Evolutionary conservation across 495 filamentous ascomycete genomes (phyloP), one percentile per base, ranked within the genome.

Genomic region (Sabuloglossum arenarium): DNA sequence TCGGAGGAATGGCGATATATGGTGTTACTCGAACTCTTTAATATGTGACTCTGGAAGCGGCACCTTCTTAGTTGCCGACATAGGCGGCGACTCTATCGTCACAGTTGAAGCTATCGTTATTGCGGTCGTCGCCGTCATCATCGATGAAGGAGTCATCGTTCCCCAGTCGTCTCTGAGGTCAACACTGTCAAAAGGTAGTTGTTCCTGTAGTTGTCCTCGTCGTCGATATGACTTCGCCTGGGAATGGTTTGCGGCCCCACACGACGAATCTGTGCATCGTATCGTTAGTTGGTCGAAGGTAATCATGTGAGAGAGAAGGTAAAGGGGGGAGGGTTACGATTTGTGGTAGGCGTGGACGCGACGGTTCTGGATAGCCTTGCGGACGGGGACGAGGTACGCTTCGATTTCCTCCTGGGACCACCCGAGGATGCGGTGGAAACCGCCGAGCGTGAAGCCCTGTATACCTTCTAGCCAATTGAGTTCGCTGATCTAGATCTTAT

Each of bases 381-480:
- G 61, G 14, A 76, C 63, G 51, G 67, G 61, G 2, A 65, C 64
- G 30, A 73, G 46, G 14, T 69, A 69, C 25, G 43, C 30, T 56
- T 73, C 67, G 29, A 75, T 68, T 53, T 75, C 69, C 19, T 66
- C 62, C 55, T 66, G 66, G 10, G 63, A 59, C 74, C 72, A 77
- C 1, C 64, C 67, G 25, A 75, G 60, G 0, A 63, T 65, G 43
- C 67, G 61, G 23, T 66, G 68, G 52, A 70, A 69, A n/a, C 66
- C 54, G 32, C 64, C 71, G 47, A 71, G 28, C 21, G 63, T 68
- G 30, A 69, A 70, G 6, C 62, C 75, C 54, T 76, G 71, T 1
- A 74, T 51, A 4, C 75, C 73, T 34, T 70, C 66, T 14, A 72
- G 60, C 24, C 70, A 53, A 5, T 65, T 63, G 34, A 67, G 59